Base-by-base conservation (phyloP, 1,139 yeast species). In the Zhuliangozyma parablackwelliae region DNA sequence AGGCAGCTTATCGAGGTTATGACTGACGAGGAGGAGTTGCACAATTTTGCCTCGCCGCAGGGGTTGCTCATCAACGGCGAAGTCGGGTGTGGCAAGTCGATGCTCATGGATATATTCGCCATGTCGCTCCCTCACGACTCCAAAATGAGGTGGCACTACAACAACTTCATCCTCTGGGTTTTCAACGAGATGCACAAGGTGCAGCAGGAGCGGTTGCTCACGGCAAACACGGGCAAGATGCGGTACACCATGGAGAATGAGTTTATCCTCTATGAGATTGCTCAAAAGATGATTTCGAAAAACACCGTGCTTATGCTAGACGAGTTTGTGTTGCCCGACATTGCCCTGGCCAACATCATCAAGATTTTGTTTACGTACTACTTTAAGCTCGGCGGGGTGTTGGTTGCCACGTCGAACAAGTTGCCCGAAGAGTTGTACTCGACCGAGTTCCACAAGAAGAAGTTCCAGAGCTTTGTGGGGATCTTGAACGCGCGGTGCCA, bases 41-140 rank as follows among this genome's bases (percentile, higher is more conserved):
- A 58, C n/a, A 69, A 73, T 39, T 68, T 78, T 43, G 63, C 72
- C 2, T 65, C 83, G 0, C 89, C 89, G 0, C 81, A 75, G 41
- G 89, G 90, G 0, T 57, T 82, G 5, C 51, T 82, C 34, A 57
- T 82, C 6, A 80, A 82, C 51, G 90, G 90, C 2, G 88, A 80
- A 44, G 89, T 82, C 3, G 89, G 89, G 0, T 79, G 85, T 50
- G 90, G 90, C 2, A 82, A 82, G 50, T 78, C 87, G 2, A 77
- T 82, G 82, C 55, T 82, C 34, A 76, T 82, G 78, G 89, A 82
- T 48, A 72, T 82, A 20, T 82, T 82, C 61, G 88, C 88, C 1
- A 65, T 69, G 31, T 69, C 82, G 2, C 59, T 82, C 28, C 90
- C 89, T 0, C 78, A 79, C 45, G 63, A 66, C 21, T 73, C 82